These are phyloP conservation scores for Cercophora scortea DNA, from an alignment of 495 filamentous ascomycete genomes.

Conservation along the genomic window DNA sequence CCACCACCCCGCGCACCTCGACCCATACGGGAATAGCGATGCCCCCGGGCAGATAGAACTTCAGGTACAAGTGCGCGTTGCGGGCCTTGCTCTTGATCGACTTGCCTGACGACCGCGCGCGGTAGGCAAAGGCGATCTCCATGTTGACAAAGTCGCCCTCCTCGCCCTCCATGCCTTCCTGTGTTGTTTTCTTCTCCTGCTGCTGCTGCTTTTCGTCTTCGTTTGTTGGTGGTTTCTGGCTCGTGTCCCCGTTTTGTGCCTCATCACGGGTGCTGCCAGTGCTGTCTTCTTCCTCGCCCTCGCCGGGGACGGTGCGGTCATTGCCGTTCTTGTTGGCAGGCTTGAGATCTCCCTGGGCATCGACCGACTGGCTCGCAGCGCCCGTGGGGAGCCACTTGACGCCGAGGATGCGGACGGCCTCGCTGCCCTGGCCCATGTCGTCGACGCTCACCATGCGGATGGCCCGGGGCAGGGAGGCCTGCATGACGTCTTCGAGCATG, in stretches of 20 bases:
- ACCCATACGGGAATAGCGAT: constrained; percentile 63
- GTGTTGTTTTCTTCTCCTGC: constrained; percentile 35
- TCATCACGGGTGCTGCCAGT: constrained; percentile 11
- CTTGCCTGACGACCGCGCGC: constrained; percentile 47
- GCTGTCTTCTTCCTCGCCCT: constrained; percentile 22
- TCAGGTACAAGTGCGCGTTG: constrained; percentile 61
- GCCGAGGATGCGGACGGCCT: constrained; percentile 55
- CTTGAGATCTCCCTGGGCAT: constrained; percentile 42
- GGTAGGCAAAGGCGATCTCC: constrained; percentile 63
- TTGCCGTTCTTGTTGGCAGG: constrained; percentile 24
- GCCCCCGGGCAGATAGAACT: constrained; percentile 56
- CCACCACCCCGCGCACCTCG: constrained; percentile 57
- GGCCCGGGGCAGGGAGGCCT: constrained; percentile 54
- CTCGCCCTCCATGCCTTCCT: constrained; percentile 64
- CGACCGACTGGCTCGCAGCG: constrained; percentile 51
- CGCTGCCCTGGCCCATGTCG: constrained; percentile 62
- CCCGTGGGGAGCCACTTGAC: constrained; percentile 60
- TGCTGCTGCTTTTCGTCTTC: constrained; percentile 17
- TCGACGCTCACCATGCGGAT: constrained; percentile 63
- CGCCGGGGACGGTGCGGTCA: constrained; percentile 43
- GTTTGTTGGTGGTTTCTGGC: constrained; percentile 17
- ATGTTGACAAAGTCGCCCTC: constrained; percentile 67
- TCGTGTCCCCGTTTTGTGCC: constrained; percentile 20
- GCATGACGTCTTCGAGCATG: constrained; percentile 66
- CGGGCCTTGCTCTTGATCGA: constrained; percentile 53